These are phyloP conservation scores for Teratosphaeria destructans DNA, from an alignment of 2,329 filamentous ascomycete genomes.

Conservation along the genomic window DNA sequence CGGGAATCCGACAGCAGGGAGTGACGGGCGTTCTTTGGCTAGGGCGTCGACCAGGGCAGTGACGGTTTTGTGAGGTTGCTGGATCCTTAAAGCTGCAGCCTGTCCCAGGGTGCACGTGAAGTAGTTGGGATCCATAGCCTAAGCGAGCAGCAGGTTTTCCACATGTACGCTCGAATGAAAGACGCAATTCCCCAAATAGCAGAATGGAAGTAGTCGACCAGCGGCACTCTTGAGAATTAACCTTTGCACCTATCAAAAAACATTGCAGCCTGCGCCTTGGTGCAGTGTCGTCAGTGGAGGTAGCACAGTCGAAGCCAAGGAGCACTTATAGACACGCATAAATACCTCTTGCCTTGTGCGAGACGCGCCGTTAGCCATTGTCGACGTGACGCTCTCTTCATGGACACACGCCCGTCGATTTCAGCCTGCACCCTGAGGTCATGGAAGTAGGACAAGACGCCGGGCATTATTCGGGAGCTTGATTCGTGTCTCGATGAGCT, in stretches of 20 bases:
- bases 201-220: no score
- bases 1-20: slow-evolving; percentile 43
- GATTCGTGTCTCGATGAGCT: background rate
- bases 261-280: background rate
- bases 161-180: background rate
- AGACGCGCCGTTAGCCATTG: no score
- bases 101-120: slow-evolving; percentile 53
- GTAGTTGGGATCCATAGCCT: slow-evolving; percentile 34
- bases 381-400: background rate
- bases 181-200: no score
- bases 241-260: background rate
- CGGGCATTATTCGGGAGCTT: background rate
- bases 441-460: background rate
- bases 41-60: slow-evolving; percentile 42
- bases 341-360: background rate
- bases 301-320: background rate
- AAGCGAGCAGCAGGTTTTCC: background rate
- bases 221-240: background rate
- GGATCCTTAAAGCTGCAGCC: slow-evolving; percentile 29
- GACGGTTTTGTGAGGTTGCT: slow-evolving; percentile 36
- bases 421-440: slow-evolving; percentile 5
- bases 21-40: slow-evolving; percentile 28
- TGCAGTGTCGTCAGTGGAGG: background rate
- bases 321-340: background rate
- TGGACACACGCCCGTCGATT: background rate